Evolutionary conservation across 73 alveolate species (phyloP), one percentile per base, ranked within the genome.

Genomic region (Paramecium primaurelia): DNA sequence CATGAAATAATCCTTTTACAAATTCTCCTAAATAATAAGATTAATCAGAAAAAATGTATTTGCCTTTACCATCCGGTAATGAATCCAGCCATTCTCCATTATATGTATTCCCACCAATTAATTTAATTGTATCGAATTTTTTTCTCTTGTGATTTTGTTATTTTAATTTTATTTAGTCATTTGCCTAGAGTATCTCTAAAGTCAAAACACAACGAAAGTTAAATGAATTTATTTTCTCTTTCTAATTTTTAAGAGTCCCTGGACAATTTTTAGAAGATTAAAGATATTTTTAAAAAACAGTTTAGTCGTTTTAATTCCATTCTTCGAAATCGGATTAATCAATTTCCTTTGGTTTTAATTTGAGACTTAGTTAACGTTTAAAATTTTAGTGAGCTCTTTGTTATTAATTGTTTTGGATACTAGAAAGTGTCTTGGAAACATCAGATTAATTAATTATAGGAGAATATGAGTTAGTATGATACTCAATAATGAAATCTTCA

Each of bases 1-100:
- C 97, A 84, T 95, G 89, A 77, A 95, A 89, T 64, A 89, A 26
- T 12, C 97, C 97, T 86, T 93, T 88, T 5, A 18, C 1, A 47
- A 95, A 93, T 16, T 80, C 75, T n/a, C 97, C 97, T n/a, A 45
- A 40, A 88, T 95, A 95, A 16, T 92, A 86, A 9, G 96, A 86
- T 25, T 93, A 93, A 88, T 95, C 94, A 26, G 30, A 75, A 58
- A 95, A 93, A 1, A 93, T 85, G 59, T 95, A 95, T 11, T 90
- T 93, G 4, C 97, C 97, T 58, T 59, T 84, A 0, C 97, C 96
- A 80, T 40, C 91, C 0, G 91, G 91, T 36, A 45, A 25, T 10
- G 12, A 30, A 22, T 80, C 4, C 7, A 80, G 45, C 77, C 91
- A 80, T 47, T 80, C 91, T 8, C 91, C 91, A 32, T 47, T 80